Percentiles rank a stretch among this genome's conserved stretches.
Evolutionary conservation across 2,329 filamentous ascomycete genomes (phyloP).

Genomic region (Colletotrichum sp.): DNA sequence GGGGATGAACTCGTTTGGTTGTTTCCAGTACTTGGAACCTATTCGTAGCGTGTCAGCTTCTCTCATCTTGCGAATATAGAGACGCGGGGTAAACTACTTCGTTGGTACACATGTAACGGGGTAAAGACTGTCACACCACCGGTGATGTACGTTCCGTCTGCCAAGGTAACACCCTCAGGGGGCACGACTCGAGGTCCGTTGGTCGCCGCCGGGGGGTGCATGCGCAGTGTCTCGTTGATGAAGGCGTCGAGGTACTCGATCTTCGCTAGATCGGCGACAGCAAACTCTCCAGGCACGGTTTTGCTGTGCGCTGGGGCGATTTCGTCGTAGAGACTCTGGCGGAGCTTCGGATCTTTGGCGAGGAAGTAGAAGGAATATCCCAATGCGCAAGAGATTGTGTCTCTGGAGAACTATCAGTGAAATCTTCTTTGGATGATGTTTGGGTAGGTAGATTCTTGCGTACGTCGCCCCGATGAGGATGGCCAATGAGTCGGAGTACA

Average conservation of each 20-base stretch:
- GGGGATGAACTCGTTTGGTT: conserved; percentile 23
- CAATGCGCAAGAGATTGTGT: conserved; percentile 23
- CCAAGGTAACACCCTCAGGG: conserved; percentile 24
- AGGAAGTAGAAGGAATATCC: conserved; percentile 22
- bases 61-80: background rate
- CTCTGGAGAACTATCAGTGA: background rate
- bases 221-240: conserved; percentile 33
- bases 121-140: conserved; percentile 21
- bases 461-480: conserved; percentile 27
- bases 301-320: conserved; percentile 17
- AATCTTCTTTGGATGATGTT: rapidly evolving
- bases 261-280: conserved; percentile 21
- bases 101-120: conserved; percentile 4
- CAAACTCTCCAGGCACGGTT: conserved; percentile 23
- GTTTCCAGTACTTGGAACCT: conserved; percentile 13
- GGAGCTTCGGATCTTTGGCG: conserved; percentile 3
- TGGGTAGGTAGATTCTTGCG: background rate
- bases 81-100: background rate
- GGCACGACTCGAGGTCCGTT: conserved; percentile 30
- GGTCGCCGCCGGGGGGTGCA: conserved; percentile 30
- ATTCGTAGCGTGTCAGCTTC: background rate
- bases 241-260: conserved; percentile 28
- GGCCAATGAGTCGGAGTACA: conserved; percentile 25
- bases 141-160: conserved; percentile 31
- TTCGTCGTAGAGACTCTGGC: conserved; percentile 11